A percentile compares a stretch with the other conserved stretches of the same genome.
phyloP scores from a whole-genome alignment of 2,329 filamentous ascomycete genomes.

The Cercospora sojina region DNA sequence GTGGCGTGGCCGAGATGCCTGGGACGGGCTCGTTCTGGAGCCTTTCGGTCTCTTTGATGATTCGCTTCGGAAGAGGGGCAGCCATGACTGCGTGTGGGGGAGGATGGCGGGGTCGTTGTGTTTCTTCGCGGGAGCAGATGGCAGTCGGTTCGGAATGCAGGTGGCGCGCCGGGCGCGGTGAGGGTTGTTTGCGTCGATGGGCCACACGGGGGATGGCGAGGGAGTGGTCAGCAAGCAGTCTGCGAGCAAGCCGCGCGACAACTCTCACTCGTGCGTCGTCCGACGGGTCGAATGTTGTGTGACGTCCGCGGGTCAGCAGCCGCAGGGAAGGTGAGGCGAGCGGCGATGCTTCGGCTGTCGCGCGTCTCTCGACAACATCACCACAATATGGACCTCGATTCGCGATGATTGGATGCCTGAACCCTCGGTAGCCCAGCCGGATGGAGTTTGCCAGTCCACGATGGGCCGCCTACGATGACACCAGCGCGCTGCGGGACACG shows the following conservation, averaged over 20 bases:
- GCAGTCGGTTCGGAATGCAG: neutral
- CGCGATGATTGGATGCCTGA: neutral
- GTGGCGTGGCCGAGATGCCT: constrained; percentile 91
- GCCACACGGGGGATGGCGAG: neutral
- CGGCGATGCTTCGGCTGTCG: neutral
- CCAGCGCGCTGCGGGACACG: neutral
- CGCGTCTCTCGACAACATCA: neutral
- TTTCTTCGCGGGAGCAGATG: neutral
- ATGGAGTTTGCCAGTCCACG: constrained; percentile 20
- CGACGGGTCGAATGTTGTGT: constrained; percentile 1
- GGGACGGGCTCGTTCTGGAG: constrained; percentile 95
- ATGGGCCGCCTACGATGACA: constrained; percentile 13
- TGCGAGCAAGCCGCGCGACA: neutral
- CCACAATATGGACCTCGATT: neutral
- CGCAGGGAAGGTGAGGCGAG: constrained; percentile 1
- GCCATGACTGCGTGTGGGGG: constrained; percentile 51
- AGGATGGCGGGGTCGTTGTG: neutral
- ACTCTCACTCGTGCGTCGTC: neutral
- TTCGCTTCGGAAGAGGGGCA: constrained; percentile 76
- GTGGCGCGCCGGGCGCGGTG: neutral
- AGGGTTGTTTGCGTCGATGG: neutral
- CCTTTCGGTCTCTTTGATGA: constrained; percentile 97
- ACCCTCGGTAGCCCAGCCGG: neutral
- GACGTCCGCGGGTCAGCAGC: neutral
- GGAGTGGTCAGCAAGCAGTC: neutral